Percentiles rank a stretch among this genome's conserved stretches.
These are phyloP conservation scores for Sclerotinia subarctica DNA, from an alignment of 2,329 filamentous ascomycete genomes.

Conservation along the genomic window DNA sequence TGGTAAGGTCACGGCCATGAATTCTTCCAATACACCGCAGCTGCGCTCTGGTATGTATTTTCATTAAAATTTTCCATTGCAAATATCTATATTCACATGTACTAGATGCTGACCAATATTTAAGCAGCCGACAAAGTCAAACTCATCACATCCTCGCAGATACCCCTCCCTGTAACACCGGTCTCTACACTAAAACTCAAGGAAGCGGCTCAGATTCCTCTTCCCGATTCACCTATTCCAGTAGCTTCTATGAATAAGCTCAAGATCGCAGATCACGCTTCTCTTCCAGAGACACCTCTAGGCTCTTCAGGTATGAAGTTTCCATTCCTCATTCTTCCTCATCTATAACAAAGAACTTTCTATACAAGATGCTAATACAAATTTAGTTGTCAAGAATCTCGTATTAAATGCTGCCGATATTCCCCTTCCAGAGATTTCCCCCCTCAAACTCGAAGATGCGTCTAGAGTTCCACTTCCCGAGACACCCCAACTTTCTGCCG, in stretches of 20 bases:
- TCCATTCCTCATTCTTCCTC: too few relatives aligned
- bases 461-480: too few relatives aligned
- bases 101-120: background rate
- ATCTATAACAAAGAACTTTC: too few relatives aligned
- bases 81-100: too few relatives aligned
- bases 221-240: background rate
- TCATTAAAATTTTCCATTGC: background rate
- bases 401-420: too few relatives aligned
- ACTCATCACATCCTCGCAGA: background rate
- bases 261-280: background rate
- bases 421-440: background rate
- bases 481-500: background rate
- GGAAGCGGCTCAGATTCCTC: background rate
- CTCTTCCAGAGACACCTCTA: background rate
- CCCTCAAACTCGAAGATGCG: background rate
- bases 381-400: too few relatives aligned
- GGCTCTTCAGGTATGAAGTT: too few relatives aligned
- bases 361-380: too few relatives aligned
- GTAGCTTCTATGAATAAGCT: background rate
- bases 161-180: background rate
- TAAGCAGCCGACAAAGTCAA: background rate
- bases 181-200: background rate
- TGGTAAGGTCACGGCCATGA: background rate
- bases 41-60: background rate
- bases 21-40: background rate